Percentiles rank a stretch among this genome's conserved stretches.
phyloP scores from a whole-genome alignment of 306 rosid genomes.

The Pterocarpus macrocarpus region DNA sequence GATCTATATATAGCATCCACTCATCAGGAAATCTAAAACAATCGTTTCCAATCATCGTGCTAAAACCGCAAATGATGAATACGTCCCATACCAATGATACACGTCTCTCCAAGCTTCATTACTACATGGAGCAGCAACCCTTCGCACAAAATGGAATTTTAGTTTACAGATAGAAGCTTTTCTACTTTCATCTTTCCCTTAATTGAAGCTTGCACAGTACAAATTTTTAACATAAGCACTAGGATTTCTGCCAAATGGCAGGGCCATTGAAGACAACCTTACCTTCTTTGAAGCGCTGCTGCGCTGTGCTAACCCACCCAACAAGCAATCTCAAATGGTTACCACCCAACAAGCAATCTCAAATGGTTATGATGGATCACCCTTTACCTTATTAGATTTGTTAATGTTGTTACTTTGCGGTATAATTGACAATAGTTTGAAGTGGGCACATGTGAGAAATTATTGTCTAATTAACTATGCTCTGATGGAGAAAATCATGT shows the following conservation, averaged over 20 bases:
- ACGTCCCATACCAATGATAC: neutral
- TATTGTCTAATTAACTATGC: neutral
- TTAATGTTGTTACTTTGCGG: neutral
- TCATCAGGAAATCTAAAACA: no score
- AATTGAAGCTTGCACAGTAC: no score
- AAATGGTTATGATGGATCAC: neutral
- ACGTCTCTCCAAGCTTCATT: neutral
- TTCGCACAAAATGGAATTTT: no score
- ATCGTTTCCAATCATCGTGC: neutral
- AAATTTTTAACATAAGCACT: no score
- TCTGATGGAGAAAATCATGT: neutral
- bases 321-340: neutral
- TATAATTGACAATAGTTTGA: neutral
- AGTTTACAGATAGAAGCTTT: no score
- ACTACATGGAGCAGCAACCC: neutral
- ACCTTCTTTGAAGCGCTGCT: no score
- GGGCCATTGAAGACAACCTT: no score
- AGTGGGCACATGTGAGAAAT: neutral
- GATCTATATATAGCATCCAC: neutral
- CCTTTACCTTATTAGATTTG: neutral
- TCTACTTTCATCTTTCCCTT: no score
- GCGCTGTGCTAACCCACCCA: no score
- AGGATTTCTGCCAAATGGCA: no score
- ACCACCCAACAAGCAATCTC: neutral
- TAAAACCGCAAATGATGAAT: neutral